Evolutionary conservation across 352 stramenopile genomes (phyloP).

Genomic region (Phytopythium chamaehyphon): DNA sequence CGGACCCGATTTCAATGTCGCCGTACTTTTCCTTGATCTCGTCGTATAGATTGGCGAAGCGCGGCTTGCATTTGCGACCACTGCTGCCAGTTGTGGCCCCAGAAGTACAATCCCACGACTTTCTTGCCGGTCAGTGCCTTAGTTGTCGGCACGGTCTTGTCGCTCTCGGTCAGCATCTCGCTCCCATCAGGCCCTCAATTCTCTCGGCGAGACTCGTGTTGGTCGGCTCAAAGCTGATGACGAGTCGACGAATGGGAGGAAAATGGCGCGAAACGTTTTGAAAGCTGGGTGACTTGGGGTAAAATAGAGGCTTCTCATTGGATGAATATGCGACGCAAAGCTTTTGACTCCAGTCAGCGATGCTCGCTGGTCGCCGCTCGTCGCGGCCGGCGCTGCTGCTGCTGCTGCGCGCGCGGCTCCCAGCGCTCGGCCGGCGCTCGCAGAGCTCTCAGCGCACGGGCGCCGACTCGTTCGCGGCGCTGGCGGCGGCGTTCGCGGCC

Average conservation of each 20-base stretch:
- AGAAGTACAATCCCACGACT: slow-evolving; percentile 82
- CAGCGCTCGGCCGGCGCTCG: too few relatives aligned
- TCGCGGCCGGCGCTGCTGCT: too few relatives aligned
- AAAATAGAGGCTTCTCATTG: too few relatives aligned
- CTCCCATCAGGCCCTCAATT: slow-evolving; percentile 64
- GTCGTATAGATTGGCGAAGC: slow-evolving; percentile 77
- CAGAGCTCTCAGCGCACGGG: neutral
- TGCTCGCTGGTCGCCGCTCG: too few relatives aligned
- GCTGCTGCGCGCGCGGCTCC: too few relatives aligned
- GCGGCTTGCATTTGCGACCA: slow-evolving; percentile 94
- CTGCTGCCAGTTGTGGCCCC: slow-evolving; percentile 81
- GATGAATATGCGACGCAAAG: too few relatives aligned
- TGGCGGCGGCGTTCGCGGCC: slow-evolving; percentile 43
- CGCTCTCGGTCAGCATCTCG: slow-evolving; percentile 63
- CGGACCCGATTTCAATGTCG: slow-evolving; percentile 93
- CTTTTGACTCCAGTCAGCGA: too few relatives aligned
- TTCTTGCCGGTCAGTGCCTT: slow-evolving; percentile 70
- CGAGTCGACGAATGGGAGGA: too few relatives aligned
- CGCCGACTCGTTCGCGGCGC: slow-evolving; percentile 29
- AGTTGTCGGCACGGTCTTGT: slow-evolving; percentile 47
- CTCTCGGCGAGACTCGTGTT: too few relatives aligned
- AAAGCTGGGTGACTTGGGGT: too few relatives aligned
- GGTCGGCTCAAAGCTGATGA: too few relatives aligned
- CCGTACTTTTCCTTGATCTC: slow-evolving; percentile 68
- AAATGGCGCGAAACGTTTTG: too few relatives aligned